Base-by-base conservation (phyloP, 306 rosid species). In the Citrullus mucosospermus region DNA sequence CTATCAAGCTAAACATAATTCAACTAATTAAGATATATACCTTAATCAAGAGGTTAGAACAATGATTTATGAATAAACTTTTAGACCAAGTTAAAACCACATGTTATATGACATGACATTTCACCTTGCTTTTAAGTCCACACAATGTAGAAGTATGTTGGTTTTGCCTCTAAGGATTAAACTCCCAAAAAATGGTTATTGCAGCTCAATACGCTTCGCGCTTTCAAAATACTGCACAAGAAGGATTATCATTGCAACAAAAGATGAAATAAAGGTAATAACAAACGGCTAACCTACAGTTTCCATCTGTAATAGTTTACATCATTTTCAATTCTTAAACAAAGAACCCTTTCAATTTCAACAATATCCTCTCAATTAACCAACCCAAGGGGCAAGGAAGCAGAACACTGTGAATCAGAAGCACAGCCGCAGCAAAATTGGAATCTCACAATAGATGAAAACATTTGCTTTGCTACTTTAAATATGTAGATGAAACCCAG, bases 401-500 rank as follows among this genome's bases (percentile, higher is more conserved):
- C 57, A 53, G 69, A 32, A 62, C 69, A 72, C 25, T 20, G 56
- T 75, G 65, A 70, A 70, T 34, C 59, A 25, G 84, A 77, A 44
- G 58, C 61, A 51, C 53, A 10, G 56, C 81, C 82, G 55, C 84
- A 59, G 84, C 84, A 90, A 86, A 93, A 83, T 82, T 78, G 85
- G 80, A 82, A 83, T 78, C 78, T 44, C 76, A 80, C 44, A 43
- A 20, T 39, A 2, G 15, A 74, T 38, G 17, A 60, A 78, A 25
- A 66, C 77, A 54, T 50, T 69, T 56, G 30, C 59, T 50, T 63
- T 60, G 56, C 83, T 85, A 87, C 85, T 82, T 92, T 43, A 95
- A 92, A 89, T 92, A 95, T 30, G 97, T 91, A 2, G 98, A 92
- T 20, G 98, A 91, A 78, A 95, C 79, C 97, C 98, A 95, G 48